Percentiles rank a stretch among this genome's conserved stretches.
These are phyloP conservation scores for Metschnikowia koreensis DNA, from an alignment of 805 yeast species.

Conservation along the genomic window DNA sequence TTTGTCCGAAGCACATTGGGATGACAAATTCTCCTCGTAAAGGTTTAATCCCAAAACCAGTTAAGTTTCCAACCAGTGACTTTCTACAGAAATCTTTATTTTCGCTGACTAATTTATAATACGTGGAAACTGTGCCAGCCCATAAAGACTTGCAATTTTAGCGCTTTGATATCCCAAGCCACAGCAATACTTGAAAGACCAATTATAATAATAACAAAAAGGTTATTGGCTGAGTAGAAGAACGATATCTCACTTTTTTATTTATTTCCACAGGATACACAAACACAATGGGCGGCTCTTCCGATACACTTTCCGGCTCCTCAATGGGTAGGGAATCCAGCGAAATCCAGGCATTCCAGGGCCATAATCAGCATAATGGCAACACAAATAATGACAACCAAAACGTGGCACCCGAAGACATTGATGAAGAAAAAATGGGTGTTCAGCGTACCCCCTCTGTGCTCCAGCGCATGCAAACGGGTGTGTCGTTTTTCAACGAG, in stretches of 20 bases:
- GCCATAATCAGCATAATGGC: not conserved
- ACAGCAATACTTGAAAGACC: not conserved
- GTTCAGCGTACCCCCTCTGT: slow-evolving; percentile 10
- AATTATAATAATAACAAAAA: not conserved
- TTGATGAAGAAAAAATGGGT: slow-evolving; percentile 4
- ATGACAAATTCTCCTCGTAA: not conserved
- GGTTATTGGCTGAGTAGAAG: not conserved
- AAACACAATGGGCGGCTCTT: not conserved
- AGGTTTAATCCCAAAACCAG: too few relatives aligned
- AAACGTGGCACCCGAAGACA: not conserved
- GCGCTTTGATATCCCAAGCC: not conserved
- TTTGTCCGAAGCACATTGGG: not conserved
- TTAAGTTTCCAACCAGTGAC: too few relatives aligned
- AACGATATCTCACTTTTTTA: not conserved
- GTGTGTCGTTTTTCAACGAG: slow-evolving; percentile 32
- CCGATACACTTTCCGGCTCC: not conserved
- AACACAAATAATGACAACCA: not conserved
- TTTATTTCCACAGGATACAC: too few relatives aligned
- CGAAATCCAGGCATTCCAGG: slow-evolving; percentile 1
- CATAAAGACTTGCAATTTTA: too few relatives aligned
- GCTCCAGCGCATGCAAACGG: slow-evolving; percentile 25
- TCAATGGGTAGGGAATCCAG: not conserved
- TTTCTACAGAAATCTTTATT: too few relatives aligned
- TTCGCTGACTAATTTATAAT: too few relatives aligned
- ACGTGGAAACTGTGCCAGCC: too few relatives aligned